Evolutionary conservation across 2,329 filamentous ascomycete species (phyloP).

Genomic region (Dactylellina haptotyla): DNA sequence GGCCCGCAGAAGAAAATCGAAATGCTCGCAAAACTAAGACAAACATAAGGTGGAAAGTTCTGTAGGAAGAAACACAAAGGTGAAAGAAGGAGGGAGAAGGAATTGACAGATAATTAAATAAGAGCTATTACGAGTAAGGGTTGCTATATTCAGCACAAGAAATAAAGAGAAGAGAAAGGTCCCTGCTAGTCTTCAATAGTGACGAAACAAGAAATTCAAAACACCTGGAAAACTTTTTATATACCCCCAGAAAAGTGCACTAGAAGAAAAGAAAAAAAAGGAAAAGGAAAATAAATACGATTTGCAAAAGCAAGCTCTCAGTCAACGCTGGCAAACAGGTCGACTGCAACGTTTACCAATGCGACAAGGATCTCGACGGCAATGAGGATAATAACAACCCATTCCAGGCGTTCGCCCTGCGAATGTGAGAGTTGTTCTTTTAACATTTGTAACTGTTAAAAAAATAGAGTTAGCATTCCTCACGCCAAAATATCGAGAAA

Average conservation of each 20-base stretch:
- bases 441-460: conserved; percentile 77
- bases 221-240: no score
- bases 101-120: no score
- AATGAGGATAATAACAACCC: conserved; percentile 95
- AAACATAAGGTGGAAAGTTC: no score
- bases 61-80: no score
- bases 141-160: no score
- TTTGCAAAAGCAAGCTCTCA: conserved; percentile 5
- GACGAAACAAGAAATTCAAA: no score
- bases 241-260: background rate
- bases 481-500: background rate
- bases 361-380: conserved; percentile 95
- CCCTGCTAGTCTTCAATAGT: no score
- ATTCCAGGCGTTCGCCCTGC: conserved; percentile 87
- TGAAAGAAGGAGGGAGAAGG: no score
- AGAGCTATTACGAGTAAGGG: no score
- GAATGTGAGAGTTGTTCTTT: conserved; percentile 96
- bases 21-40: background rate
- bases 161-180: no score
- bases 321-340: conserved; percentile 66
- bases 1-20: background rate
- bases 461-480: conserved; percentile 12
- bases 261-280: background rate
- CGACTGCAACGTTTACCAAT: conserved; percentile 94
- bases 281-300: conserved; percentile 4